Evolutionary conservation across 768 basidiomycete species (phyloP), one percentile per base, ranked within the genome.

Genomic region (Boletales sp.): DNA sequence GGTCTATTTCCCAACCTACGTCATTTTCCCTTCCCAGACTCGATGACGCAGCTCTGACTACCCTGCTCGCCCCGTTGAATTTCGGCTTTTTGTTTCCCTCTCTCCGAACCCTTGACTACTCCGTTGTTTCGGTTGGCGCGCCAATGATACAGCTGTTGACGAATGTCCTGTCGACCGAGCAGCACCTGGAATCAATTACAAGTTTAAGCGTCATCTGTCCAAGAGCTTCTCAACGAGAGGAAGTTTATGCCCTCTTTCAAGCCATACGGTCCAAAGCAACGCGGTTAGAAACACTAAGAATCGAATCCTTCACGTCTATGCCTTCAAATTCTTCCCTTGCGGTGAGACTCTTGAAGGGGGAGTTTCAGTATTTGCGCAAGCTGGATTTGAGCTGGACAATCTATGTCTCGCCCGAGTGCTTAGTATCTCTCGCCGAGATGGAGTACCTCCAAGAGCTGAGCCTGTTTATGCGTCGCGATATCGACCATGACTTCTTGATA

Each of bases 101-200:
- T 32, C 63, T 68, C 18, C 51, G 48, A 18, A 30, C 44, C n/a
- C 55, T 68, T 8, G 63, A 68, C 43, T 66, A 62, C 36, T 56
- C 65, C 13, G 55, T 66, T 30, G 46, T 67, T 17, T 65, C 65
- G 1, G 57, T 60, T 34, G 15, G 50, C 21, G 57, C 54, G 13
- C 48, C 58, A 8, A 55, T 57, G 49, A 48, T 63, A 44, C 45
- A 54, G 18, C 17, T 67, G 2, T 41, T 67, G 42, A 51, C 50
- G 3, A 33, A 48, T 9, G 11, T 67, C 37, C 34, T 67, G 17
- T 61, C 57, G 5, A 55, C 61, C 10, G 49, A 57, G 35, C 46
- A 17, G 11, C 33, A 53, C 35, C 11, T 64, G 35, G 50, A 48
- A 14, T 56, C 55, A 11, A 41, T 68, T n/a, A 59, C 51, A 11